Percentiles rank a stretch among this genome's conserved stretches.
These are phyloP conservation scores for Orbilia brochopaga DNA, from an alignment of 2,329 filamentous ascomycete species.

Conservation along the genomic window DNA sequence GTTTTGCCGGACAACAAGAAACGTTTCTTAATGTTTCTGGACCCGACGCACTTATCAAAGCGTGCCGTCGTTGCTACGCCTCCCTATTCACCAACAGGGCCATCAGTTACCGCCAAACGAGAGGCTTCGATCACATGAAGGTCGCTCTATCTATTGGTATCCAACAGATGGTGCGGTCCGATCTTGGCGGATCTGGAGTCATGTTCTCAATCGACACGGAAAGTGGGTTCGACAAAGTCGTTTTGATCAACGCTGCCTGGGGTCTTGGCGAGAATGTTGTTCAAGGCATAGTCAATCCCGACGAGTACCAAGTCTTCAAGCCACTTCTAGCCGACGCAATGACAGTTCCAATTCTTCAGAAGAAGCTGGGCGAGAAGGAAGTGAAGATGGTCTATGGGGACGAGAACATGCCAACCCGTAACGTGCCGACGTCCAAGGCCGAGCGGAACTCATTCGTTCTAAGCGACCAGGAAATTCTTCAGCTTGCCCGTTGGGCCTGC, in stretches of 20 bases:
- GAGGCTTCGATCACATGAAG: slow-evolving; percentile 55
- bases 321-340: slow-evolving; percentile 55
- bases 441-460: slow-evolving; percentile 57
- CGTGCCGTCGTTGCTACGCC: slow-evolving; percentile 58
- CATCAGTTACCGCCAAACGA: slow-evolving; percentile 56
- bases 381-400: slow-evolving; percentile 58
- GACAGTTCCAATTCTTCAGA: slow-evolving; percentile 57
- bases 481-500: slow-evolving; percentile 57
- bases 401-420: slow-evolving; percentile 55
- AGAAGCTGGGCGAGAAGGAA: slow-evolving; percentile 57
- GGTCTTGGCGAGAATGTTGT: slow-evolving; percentile 59
- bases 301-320: slow-evolving; percentile 59
- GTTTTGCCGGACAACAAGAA: slow-evolving; percentile 59
- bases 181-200: slow-evolving; percentile 57
- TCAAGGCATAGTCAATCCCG: slow-evolving; percentile 58
- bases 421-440: slow-evolving; percentile 58
- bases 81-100: slow-evolving; percentile 59
- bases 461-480: slow-evolving; percentile 57
- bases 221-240: slow-evolving; percentile 58
- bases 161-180: slow-evolving; percentile 57
- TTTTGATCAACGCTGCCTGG: slow-evolving; percentile 59
- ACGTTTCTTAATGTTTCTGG: slow-evolving; percentile 58
- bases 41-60: slow-evolving; percentile 55
- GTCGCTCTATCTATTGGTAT: slow-evolving; percentile 56
- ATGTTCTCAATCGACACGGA: slow-evolving; percentile 60